Evolutionary conservation across 169 alveolate species (phyloP).

Genomic region (Eimeria necatrix): DNA sequence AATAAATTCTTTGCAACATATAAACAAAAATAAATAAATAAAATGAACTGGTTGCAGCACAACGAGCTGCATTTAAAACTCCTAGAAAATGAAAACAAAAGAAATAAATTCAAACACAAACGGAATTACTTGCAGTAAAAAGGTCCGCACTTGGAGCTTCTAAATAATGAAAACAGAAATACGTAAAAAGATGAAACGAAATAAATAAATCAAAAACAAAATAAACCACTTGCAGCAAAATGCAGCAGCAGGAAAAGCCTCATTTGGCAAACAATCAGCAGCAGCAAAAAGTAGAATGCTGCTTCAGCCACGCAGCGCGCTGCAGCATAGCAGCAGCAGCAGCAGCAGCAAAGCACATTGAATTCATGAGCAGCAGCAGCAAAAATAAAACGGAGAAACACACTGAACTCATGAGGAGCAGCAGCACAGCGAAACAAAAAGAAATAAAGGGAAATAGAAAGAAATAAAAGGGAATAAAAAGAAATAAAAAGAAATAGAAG

Average conservation of each 20-base stretch:
- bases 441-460: not conserved
- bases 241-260: no score
- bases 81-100: not conserved
- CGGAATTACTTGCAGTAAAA: no score
- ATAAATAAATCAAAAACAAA: not conserved
- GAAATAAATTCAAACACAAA: not conserved
- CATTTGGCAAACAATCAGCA: no score
- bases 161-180: not conserved
- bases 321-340: no score
- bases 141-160: no score
- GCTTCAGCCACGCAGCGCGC: no score
- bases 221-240: no score
- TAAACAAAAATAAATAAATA: not conserved
- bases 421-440: not conserved
- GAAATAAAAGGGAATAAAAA: not conserved
- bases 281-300: no score
- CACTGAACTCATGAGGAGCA: not conserved
- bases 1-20: not conserved
- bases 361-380: no score
- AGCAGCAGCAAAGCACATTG: no score
- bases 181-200: not conserved
- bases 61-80: not conserved
- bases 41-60: no score
- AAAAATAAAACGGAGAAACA: not conserved
- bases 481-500: not conserved